These are phyloP conservation scores for Luzula sylvatica DNA, from an alignment of 176 grass and related monocot species.

Conservation along the genomic window DNA sequence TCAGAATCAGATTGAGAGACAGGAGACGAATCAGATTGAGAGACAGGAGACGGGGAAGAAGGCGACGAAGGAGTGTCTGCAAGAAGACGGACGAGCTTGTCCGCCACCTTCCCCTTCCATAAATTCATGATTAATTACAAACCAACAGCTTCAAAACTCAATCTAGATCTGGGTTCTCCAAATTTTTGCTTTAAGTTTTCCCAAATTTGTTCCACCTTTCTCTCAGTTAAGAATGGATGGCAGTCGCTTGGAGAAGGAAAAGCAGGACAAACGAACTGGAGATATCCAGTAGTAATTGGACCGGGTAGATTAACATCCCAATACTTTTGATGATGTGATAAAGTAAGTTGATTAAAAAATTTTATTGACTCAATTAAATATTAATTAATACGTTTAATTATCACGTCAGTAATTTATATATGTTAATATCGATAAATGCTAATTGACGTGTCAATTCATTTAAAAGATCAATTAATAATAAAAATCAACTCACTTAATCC, in stretches of 20 bases:
- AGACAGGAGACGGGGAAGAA: constrained; percentile 12
- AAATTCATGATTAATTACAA: constrained; percentile 9
- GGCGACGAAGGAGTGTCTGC: constrained; percentile 24
- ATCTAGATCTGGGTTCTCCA: constrained; percentile 12
- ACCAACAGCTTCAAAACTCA: background rate
- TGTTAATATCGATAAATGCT: too few species aligned
- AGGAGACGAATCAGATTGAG: constrained; percentile 10
- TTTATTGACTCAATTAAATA: too few species aligned
- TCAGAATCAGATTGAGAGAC: background rate
- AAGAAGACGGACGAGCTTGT: constrained; percentile 30
- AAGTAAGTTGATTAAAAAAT: too few species aligned
- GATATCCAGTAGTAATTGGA: background rate
- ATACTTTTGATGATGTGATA: too few species aligned
- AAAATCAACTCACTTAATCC: too few species aligned
- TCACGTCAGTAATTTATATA: too few species aligned
- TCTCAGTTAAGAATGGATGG: constrained; percentile 15
- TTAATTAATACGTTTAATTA: too few species aligned
- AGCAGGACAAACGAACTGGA: background rate
- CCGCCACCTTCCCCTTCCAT: constrained; percentile 32
- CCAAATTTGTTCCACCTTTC: background rate
- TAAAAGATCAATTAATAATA: too few species aligned
- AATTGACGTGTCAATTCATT: too few species aligned
- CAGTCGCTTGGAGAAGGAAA: background rate
- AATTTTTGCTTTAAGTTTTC: background rate
- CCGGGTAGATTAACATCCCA: background rate